Conservation (phyloP, 768 basidiomycete genomes). For the Royoungia palumana region DNA sequence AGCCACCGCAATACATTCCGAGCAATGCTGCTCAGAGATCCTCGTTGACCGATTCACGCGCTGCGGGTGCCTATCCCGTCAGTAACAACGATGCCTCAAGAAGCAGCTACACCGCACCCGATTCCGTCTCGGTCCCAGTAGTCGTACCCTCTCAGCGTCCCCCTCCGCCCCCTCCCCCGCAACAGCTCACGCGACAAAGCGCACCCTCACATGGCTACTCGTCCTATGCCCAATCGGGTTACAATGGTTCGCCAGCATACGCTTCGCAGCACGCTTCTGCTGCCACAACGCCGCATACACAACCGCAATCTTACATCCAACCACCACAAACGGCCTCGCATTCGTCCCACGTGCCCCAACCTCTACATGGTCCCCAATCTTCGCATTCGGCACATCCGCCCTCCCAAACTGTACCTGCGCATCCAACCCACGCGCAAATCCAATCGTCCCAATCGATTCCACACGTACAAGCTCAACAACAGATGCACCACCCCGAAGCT, state of each 20-base stretch:
- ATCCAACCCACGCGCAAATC: conserved; percentile 18
- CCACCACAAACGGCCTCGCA: conserved; percentile 9
- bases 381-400: conserved; percentile 13
- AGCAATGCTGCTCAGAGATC: conserved; percentile 15
- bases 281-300: conserved; percentile 13
- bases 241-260: conserved; percentile 17
- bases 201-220: conserved; percentile 17
- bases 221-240: conserved; percentile 15
- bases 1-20: conserved; percentile 17
- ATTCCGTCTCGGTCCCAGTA: conserved; percentile 12
- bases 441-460: conserved; percentile 27
- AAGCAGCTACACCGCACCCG: conserved; percentile 14
- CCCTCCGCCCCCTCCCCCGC: conserved; percentile 11
- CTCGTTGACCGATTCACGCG: conserved; percentile 23
- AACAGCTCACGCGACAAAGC: conserved; percentile 18
- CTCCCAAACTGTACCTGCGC: conserved; percentile 14
- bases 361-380: conserved; percentile 14
- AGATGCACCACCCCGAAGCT: conserved; percentile 23
- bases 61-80: conserved; percentile 14
- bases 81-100: conserved; percentile 11
- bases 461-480: conserved; percentile 27
- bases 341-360: conserved; percentile 13
- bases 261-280: conserved; percentile 13
- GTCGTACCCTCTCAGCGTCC: conserved; percentile 21
- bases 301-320: conserved; percentile 27